Evolutionary conservation across 2,329 filamentous ascomycete genomes (phyloP).

Genomic region (Akanthomyces uredinophilus): DNA sequence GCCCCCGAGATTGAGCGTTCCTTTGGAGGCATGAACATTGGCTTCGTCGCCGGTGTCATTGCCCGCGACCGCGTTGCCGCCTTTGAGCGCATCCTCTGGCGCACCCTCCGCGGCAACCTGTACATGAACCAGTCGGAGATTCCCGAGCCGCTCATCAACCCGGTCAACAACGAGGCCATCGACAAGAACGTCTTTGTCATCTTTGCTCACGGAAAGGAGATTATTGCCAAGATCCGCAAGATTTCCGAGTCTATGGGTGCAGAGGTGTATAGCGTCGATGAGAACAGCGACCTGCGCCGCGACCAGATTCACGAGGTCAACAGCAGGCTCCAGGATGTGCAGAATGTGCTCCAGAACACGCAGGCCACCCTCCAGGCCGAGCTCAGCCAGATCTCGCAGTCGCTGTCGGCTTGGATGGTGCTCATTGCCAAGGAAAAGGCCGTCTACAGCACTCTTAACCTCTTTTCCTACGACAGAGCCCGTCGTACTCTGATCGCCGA

Average conservation of each 20-base stretch:
- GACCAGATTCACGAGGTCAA: conserved; percentile 99
- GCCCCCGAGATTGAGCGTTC: conserved; percentile 70
- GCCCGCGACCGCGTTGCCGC: conserved; percentile 85
- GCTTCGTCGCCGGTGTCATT: conserved; percentile 95
- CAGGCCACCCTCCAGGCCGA: conserved; percentile 91
- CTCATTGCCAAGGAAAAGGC: conserved; percentile 98
- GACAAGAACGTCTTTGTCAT: conserved; percentile 99
- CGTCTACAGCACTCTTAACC: conserved; percentile 90
- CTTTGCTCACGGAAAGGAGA: conserved; percentile 97
- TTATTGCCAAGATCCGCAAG: conserved; percentile 97
- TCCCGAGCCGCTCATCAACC: conserved; percentile 85
- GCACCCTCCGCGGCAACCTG: conserved; percentile 91
- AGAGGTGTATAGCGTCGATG: conserved; percentile 92
- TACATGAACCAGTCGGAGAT: conserved; percentile 99
- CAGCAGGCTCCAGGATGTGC: conserved; percentile 81
- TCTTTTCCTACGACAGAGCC: conserved; percentile 93
- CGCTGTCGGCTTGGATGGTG: conserved; percentile 93
- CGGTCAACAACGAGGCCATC: conserved; percentile 83
- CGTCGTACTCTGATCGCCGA: conserved; percentile 95
- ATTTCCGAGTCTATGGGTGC: conserved; percentile 97
- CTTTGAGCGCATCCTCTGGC: conserved; percentile 96
- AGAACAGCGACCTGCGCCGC: conserved; percentile 90
- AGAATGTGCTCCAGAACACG: conserved; percentile 89
- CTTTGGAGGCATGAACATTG: conserved; percentile 98
- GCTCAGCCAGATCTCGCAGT: conserved; percentile 87